Evolutionary conservation across 208 protist genomes (phyloP), one percentile per base, ranked within the genome.

Genomic region (Vickermania spadyakhi): DNA sequence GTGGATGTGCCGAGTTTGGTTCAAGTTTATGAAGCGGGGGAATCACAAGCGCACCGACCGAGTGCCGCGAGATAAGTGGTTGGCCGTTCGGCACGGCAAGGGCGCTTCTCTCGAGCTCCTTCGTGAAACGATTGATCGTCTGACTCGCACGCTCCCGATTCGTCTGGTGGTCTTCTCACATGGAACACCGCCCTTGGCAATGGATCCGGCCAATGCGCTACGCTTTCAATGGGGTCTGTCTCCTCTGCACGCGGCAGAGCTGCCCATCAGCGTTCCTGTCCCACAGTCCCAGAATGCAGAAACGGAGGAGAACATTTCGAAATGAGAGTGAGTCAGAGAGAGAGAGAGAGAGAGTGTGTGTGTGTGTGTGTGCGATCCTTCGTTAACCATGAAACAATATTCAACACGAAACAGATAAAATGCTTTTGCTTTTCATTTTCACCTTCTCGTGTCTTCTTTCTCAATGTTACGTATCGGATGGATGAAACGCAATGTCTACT

Each of bases 1-100:
- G 21, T 90, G 86, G 81, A 81, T 93, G 80, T 91, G 86, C 49
- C 86, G 86, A 3, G 83, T 93, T 55, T 93, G 82, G 81, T 93
- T 93, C 59, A 93, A 93, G 70, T 87, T 93, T 31, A 89, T 91
- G 83, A 86, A 86, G 68, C 51, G 56, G 23, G 86, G 86, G 52
- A 69, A 90, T 65, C 75, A 91, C 75, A 90, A 87, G 59, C 78
- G 79, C 41, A 72, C 72, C 7, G 81, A 87, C 60, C 1, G 78
- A 25, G 75, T 81, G 23, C 86, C 86, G 45, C 74, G 81, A 30
- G 82, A 79, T 60, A 90, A 90, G 68, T 89, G 78, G 76, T 60
- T 78, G 27, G 77, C 86, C 55, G 69, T 93, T 31, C 65, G 73
- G 52, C 66, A 60, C 36, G 25, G 7, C 51, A 55, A 55, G 7